Evolutionary conservation across 495 filamentous ascomycete species (phyloP), one percentile per base, ranked within the genome.

Genomic region (Penicillium coffeae): DNA sequence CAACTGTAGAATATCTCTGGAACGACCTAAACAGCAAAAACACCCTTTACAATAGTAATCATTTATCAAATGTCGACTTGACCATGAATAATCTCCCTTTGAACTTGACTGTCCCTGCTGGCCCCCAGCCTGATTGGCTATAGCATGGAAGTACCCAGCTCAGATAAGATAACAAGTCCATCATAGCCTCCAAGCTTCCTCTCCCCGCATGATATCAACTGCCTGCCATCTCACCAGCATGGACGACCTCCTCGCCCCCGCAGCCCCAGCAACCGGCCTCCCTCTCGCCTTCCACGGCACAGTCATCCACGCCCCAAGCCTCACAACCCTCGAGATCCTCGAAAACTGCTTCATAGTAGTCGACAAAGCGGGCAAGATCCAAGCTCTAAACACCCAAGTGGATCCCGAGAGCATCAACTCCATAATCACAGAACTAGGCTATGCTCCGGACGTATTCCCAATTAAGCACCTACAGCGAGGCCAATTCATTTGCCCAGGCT

Each of bases 401-500:
- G 33, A 55, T 3, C 21, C 52, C 1, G 36, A 46, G 3, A 51
- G 54, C 12, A 58, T 63, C 34, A 63, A 55, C 36, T 10, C 41
- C 21, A 50, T 67, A 9, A 30, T 67, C 9, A 38, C 56, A 8
- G 53, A 56, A 10, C 45, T 58, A 12, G 64, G 66, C 42, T 62
- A 69, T 22, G 55, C 62, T 1, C 65, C 65, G 7, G 64, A 64
- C 14, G 52, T 63, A 3, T 60, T 65, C 25, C 56, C 57, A 7
- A 54, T 75, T 38, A 71, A 64, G 44, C 52, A 62, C 25, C 73
- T 84, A 10, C 45, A 46, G 0, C 67, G 72, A 1, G 71, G 72
- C n/a, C 57, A 80, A 30, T 80, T 84, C 59, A 52, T 85, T 10
- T 74, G 79, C 40, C 81, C 82, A 0, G 82, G 81, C 9, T 82